These are phyloP conservation scores for Alloteropsis semialata DNA, from an alignment of 176 grass and related monocot genomes.

Conservation along the genomic window DNA sequence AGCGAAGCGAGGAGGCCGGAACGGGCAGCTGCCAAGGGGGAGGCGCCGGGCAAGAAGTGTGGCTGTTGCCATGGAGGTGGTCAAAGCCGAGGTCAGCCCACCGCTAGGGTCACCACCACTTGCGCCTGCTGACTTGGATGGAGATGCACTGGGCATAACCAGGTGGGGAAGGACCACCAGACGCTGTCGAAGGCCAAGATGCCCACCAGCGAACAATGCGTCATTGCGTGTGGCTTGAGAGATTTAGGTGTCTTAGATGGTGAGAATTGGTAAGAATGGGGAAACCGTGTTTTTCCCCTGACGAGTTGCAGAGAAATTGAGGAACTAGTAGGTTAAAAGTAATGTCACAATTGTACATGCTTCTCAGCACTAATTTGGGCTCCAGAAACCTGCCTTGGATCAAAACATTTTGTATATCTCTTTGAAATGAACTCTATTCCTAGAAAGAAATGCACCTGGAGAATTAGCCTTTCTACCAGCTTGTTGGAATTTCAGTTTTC, in stretches of 20 bases:
- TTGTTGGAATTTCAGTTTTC: not conserved
- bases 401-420: slow-evolving; percentile 29
- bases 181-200: slow-evolving; percentile 62
- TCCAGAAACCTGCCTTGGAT: slow-evolving; percentile 35
- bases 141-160: slow-evolving; percentile 29
- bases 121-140: slow-evolving; percentile 24
- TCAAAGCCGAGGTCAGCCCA: slow-evolving; percentile 26
- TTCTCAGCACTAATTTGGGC: slow-evolving; percentile 41
- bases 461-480: not conserved
- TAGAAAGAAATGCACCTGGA: slow-evolving; percentile 17
- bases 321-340: slow-evolving; percentile 20
- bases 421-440: slow-evolving; percentile 13
- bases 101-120: not conserved
- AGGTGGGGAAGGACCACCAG: slow-evolving; percentile 80
- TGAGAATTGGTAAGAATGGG: slow-evolving; percentile 15
- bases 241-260: slow-evolving; percentile 37
- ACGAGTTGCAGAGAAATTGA: slow-evolving; percentile 29
- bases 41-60: slow-evolving; percentile 26
- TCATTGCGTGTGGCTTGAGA: slow-evolving; percentile 40
- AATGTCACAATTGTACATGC: slow-evolving; percentile 37
- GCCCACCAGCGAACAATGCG: slow-evolving; percentile 36
- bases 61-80: slow-evolving; percentile 14
- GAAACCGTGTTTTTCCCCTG: slow-evolving; percentile 11
- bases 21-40: slow-evolving; percentile 19
- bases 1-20: slow-evolving; percentile 36